A percentile compares a stretch with the other conserved stretches of the same genome.
phyloP scores from a whole-genome alignment of 1,284 basidiomycete genomes.

The Singerocomus rubriflavus region DNA sequence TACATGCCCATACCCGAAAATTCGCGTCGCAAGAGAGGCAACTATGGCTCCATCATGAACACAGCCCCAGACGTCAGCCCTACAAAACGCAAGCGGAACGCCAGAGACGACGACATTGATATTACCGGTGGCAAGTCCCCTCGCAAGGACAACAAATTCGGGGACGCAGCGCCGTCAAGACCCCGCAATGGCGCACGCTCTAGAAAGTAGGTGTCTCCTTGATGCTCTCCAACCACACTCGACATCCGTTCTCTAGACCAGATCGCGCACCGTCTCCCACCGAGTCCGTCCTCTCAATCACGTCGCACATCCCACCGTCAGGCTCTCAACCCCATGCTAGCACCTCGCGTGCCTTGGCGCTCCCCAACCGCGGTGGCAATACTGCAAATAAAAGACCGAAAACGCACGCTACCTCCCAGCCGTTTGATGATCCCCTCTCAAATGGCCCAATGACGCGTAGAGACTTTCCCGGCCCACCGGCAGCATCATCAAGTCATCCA shows the following conservation, averaged over 20 bases:
- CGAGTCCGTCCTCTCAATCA: slow-evolving; percentile 67
- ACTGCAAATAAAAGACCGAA: slow-evolving; percentile 37
- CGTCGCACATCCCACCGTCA: slow-evolving; percentile 48
- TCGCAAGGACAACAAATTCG: slow-evolving; percentile 42
- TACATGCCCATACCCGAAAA: slow-evolving; percentile 64
- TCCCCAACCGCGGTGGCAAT: slow-evolving; percentile 33
- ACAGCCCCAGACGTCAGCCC: slow-evolving; percentile 49
- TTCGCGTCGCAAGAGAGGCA: slow-evolving; percentile 53
- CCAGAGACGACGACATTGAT: slow-evolving; percentile 60
- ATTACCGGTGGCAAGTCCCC: slow-evolving; percentile 39
- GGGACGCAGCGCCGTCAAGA: slow-evolving; percentile 39
- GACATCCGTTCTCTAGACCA: slow-evolving; percentile 34
- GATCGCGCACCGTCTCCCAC: slow-evolving; percentile 68
- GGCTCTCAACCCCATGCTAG: slow-evolving; percentile 27
- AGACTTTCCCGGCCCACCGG: slow-evolving; percentile 38
- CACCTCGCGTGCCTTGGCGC: slow-evolving; percentile 31
- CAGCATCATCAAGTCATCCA: slow-evolving; percentile 39
- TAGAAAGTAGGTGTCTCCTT: slow-evolving; percentile 51
- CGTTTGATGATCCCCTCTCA: slow-evolving; percentile 27
- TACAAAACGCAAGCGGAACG: slow-evolving; percentile 56
- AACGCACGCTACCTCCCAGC: slow-evolving; percentile 24
- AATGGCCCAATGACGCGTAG: slow-evolving; percentile 29
- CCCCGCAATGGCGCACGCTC: slow-evolving; percentile 48
- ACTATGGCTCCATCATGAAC: slow-evolving; percentile 47
- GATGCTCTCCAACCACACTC: slow-evolving; percentile 5